Conservation (phyloP, 2,329 filamentous ascomycete genomes). For the Aspergillus fructus region DNA sequence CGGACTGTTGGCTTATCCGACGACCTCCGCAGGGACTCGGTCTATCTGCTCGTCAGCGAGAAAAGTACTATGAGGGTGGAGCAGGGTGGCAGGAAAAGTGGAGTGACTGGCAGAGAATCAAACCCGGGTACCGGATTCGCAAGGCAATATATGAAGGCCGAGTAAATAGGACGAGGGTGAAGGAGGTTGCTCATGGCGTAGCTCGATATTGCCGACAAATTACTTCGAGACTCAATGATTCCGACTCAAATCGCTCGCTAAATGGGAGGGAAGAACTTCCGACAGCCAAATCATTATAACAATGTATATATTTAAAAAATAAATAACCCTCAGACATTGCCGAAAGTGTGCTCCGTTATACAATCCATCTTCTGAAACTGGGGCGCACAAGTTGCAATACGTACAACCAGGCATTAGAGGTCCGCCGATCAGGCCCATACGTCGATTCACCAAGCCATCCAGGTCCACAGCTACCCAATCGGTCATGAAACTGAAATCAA, state of each 20-base stretch:
- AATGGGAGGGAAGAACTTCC: neutral
- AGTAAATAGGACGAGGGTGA: conserved; percentile 34
- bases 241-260: neutral
- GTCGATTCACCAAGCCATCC: too few relatives aligned
- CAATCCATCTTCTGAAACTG: neutral
- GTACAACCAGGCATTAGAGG: too few relatives aligned
- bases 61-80: conserved; percentile 41
- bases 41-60: conserved; percentile 35
- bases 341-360: neutral
- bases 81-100: conserved; percentile 42
- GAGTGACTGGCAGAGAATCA: conserved; percentile 40
- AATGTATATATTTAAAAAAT: neutral
- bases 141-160: conserved; percentile 37
- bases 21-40: conserved; percentile 41
- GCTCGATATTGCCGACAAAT: conserved; percentile 19
- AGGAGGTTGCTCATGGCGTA: conserved; percentile 27
- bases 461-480: too few relatives aligned
- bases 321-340: neutral
- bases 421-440: too few relatives aligned
- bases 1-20: conserved; percentile 41
- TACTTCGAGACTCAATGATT: conserved; percentile 11
- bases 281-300: neutral
- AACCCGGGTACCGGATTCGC: conserved; percentile 36
- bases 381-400: too few relatives aligned
- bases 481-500: too few relatives aligned